Percentiles rank a stretch among this genome's conserved stretches.
phyloP scores from a whole-genome alignment of 1,284 basidiomycete species.

The Ustilago bromivora region DNA sequence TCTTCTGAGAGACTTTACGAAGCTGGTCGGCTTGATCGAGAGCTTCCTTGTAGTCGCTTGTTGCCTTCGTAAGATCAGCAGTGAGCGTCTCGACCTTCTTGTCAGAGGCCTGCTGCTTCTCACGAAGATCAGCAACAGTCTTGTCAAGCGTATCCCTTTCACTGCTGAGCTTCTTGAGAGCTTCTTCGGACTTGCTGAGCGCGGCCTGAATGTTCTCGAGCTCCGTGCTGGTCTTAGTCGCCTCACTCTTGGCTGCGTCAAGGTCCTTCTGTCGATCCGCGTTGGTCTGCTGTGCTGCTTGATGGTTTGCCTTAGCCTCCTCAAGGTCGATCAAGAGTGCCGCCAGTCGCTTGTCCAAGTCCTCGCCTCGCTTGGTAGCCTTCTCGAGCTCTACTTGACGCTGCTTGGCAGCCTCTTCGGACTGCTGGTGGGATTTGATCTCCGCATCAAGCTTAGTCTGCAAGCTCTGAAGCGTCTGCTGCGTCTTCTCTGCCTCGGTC shows the following conservation, averaged over 20 bases:
- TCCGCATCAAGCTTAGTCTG: slow-evolving; percentile 29
- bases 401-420: slow-evolving; percentile 13
- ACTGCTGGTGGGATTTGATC: slow-evolving; percentile 17
- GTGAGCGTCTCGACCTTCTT: slow-evolving; percentile 13
- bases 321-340: slow-evolving; percentile 25
- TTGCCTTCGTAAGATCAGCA: slow-evolving; percentile 19
- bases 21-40: slow-evolving; percentile 15
- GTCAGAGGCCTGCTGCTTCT: slow-evolving; percentile 15
- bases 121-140: slow-evolving; percentile 12
- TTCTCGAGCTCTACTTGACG: slow-evolving; percentile 19
- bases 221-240: slow-evolving; percentile 11
- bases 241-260: slow-evolving; percentile 15
- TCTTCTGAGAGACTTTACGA: slow-evolving; percentile 13
- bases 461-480: slow-evolving; percentile 18
- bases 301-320: slow-evolving; percentile 20
- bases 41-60: slow-evolving; percentile 21
- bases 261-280: slow-evolving; percentile 28
- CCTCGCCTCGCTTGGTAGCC: slow-evolving; percentile 23
- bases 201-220: slow-evolving; percentile 18
- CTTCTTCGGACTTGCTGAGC: slow-evolving; percentile 18
- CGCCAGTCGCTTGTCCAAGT: slow-evolving; percentile 19
- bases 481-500: slow-evolving; percentile 17
- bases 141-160: slow-evolving; percentile 19
- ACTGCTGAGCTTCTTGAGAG: slow-evolving; percentile 19
- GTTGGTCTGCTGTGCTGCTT: slow-evolving; percentile 16